Conservation (phyloP, 1,284 basidiomycete species). For the Cutaneotrichosporon sp. region DNA sequence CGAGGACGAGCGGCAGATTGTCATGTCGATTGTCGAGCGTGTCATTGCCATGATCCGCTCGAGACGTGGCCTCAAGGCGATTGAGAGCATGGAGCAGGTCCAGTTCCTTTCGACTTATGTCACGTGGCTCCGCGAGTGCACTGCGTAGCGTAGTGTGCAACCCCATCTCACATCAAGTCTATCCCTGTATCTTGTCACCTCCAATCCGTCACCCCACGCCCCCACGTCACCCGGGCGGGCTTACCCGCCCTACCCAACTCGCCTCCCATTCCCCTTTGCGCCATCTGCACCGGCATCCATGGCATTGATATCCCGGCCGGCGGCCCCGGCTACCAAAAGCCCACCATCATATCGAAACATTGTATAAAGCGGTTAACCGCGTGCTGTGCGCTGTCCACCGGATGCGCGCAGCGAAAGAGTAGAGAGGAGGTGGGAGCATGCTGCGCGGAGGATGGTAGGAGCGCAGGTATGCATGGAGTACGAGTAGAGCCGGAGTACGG, state of each 20-base stretch:
- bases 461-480: neutral
- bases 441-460: neutral
- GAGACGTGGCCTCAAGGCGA: slow-evolving; percentile 77
- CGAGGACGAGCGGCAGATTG: slow-evolving; percentile 58
- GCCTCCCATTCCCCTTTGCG: slow-evolving; percentile 1
- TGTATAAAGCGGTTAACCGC: slow-evolving; percentile 1
- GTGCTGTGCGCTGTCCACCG: neutral
- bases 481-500: neutral
- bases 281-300: slow-evolving; percentile 9
- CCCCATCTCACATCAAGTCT: neutral
- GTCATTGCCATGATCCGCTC: slow-evolving; percentile 72
- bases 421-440: neutral
- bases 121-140: slow-evolving; percentile 60
- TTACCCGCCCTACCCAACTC: neutral
- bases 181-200: slow-evolving; percentile 5
- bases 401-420: neutral
- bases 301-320: slow-evolving; percentile 5
- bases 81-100: slow-evolving; percentile 91
- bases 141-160: neutral
- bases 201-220: neutral
- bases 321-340: neutral
- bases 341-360: neutral
- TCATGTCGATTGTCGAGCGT: slow-evolving; percentile 65
- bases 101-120: slow-evolving; percentile 78
- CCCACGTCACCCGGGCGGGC: neutral